Conservation (phyloP, 2,329 filamentous ascomycete species). For the Diaporthe sp. region DNA sequence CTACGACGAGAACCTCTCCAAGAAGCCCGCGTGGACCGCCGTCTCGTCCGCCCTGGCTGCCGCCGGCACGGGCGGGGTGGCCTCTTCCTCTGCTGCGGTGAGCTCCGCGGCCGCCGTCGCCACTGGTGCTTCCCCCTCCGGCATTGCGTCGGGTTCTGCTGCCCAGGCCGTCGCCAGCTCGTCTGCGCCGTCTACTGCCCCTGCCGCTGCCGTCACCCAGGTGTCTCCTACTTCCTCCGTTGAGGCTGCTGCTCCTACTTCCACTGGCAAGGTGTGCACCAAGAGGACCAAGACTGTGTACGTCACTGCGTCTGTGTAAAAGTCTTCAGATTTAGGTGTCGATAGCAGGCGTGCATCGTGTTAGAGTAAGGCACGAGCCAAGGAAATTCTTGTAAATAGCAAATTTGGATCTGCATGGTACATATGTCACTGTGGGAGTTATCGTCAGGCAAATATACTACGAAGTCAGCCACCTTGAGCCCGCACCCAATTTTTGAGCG, state of each 20-base stretch:
- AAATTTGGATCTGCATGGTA: not conserved
- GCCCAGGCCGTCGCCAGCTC: not conserved
- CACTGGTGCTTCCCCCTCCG: constrained; percentile 1
- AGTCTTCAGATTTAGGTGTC: too few species aligned
- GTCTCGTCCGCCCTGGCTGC: constrained; percentile 54
- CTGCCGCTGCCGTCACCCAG: constrained; percentile 5
- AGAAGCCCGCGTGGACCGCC: constrained; percentile 56
- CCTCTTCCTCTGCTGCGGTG: constrained; percentile 17
- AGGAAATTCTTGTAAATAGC: constrained; percentile 15
- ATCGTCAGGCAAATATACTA: not conserved
- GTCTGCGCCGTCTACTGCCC: not conserved
- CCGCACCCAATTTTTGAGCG: not conserved
- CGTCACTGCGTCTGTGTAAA: constrained; percentile 39
- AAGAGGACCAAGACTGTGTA: constrained; percentile 40
- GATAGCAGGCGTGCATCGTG: not conserved
- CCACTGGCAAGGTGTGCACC: constrained; percentile 23
- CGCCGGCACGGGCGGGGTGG: constrained; percentile 43
- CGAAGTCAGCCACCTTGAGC: not conserved
- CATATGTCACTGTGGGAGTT: not conserved
- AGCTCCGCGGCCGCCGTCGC: constrained; percentile 24
- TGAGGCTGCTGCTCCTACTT: constrained; percentile 10
- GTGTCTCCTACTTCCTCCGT: not conserved
- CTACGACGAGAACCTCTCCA: constrained; percentile 53
- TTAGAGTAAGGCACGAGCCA: not conserved
- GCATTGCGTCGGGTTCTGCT: constrained; percentile 5